A percentile compares a stretch with the other conserved stretches of the same genome.
Evolutionary conservation across 805 yeast genomes (phyloP).

Genomic region (Zygosaccharomyces gambellarensis): DNA sequence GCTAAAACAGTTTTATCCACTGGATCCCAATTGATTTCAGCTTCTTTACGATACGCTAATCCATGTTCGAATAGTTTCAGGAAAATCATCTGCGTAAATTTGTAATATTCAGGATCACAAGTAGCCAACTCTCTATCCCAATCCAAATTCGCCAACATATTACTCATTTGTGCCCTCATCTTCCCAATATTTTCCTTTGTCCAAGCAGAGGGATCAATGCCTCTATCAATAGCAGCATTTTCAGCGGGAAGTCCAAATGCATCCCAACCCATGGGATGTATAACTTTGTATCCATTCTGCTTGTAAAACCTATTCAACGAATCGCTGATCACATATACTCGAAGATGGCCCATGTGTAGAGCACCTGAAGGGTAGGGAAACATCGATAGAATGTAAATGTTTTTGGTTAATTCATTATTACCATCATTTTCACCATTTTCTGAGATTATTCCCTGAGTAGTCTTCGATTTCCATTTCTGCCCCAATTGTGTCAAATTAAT

Average conservation of each 20-base stretch:
- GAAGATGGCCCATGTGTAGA: conserved; percentile 87
- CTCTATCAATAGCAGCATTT: conserved; percentile 90
- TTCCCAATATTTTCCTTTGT: conserved; percentile 71
- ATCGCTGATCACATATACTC: conserved; percentile 91
- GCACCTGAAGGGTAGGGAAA: conserved; percentile 96
- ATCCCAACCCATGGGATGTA: conserved; percentile 99
- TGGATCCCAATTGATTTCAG: conserved; percentile 98
- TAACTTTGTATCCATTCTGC: conserved; percentile 67
- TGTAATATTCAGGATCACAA: conserved; percentile 80
- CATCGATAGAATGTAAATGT: conserved; percentile 67
- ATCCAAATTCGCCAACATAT: conserved; percentile 82
- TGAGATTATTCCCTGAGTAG: conserved; percentile 15
- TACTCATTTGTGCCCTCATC: conserved; percentile 78
- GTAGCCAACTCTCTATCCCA: conserved; percentile 91
- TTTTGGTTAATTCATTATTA: conserved; percentile 6
- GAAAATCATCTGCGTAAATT: conserved; percentile 88
- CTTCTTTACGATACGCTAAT: conserved; percentile 77
- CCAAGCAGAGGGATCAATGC: conserved; percentile 77
- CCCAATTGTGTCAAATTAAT: conserved; percentile 17
- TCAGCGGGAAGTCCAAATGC: conserved; percentile 98
- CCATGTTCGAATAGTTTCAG: conserved; percentile 67
- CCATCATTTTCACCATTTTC: neutral
- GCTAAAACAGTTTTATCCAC: conserved; percentile 92
- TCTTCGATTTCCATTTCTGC: conserved; percentile 28
- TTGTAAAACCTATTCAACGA: conserved; percentile 72